Percentiles rank a stretch among this genome's conserved stretches.
These are phyloP conservation scores for Triticum timopheevii DNA, from an alignment of 176 grass and related monocot genomes.

Conservation along the genomic window DNA sequence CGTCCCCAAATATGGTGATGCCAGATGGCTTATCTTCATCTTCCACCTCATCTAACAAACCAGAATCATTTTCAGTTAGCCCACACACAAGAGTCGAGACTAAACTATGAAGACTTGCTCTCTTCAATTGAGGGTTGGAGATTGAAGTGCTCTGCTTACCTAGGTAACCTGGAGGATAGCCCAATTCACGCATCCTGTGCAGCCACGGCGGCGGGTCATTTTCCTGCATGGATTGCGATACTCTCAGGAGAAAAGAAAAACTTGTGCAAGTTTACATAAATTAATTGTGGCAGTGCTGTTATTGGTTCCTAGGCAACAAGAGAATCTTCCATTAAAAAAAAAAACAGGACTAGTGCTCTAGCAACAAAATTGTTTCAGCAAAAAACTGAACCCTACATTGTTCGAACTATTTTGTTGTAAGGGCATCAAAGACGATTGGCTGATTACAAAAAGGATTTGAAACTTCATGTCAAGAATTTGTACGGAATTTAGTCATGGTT, in stretches of 20 bases:
- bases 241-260: conserved; percentile 8
- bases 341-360: not conserved
- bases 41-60: conserved; percentile 69
- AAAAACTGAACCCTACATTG: not conserved
- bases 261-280: not conserved
- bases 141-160: no score
- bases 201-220: conserved; percentile 94
- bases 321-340: no score
- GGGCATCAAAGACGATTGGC: not conserved
- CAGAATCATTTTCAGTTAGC: no score
- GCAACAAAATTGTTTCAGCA: no score
- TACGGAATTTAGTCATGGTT: not conserved
- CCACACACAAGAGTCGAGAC: no score
- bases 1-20: conserved; percentile 82
- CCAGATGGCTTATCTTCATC: conserved; percentile 87
- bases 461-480: not conserved
- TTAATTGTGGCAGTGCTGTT: not conserved
- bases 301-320: not conserved
- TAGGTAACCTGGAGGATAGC: conserved; percentile 96
- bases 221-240: conserved; percentile 55
- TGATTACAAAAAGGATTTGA: not conserved
- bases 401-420: not conserved
- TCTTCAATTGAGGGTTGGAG: no score
- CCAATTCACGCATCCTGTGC: conserved; percentile 87
- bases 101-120: no score